Base-by-base conservation (phyloP, 345 rosid genomes). In the Ricinus communis region DNA sequence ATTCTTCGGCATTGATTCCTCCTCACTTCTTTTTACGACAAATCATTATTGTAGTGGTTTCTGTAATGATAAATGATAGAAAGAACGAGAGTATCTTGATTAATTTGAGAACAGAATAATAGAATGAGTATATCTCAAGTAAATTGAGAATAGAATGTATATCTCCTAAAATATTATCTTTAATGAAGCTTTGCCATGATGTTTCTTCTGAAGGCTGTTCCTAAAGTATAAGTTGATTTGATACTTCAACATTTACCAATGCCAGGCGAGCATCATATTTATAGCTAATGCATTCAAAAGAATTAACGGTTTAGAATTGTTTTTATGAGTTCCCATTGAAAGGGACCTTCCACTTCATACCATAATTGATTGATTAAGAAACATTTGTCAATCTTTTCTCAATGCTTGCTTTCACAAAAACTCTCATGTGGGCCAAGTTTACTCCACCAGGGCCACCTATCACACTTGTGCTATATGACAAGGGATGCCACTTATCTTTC, bases 181-280 rank as follows among this genome's bases (percentile, higher is more conserved):
- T 52, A 30, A 38, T 22, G 49, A 66, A 31, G 70, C 47, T 66
- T 68, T 41, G 14, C 3, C 31, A 24, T 25, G 22, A 43, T 24
- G 67, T 63, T 63, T 63, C 53, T 63, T 62, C 36, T 0, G 1
- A 63, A 63, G 52, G 45, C 22, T 45, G 53, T 45, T 63, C 36
- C 67, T 63, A 63, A 63, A 25, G 31, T 16, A 24, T 41, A 63
- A 45, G 5, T 63, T 43, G 67, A 45, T 38, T 45, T 43, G 21
- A 22, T 62, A 21, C 15, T 60, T 24, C 7, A 15, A 15, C 9
- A 22, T 63, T 63, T 15, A 63, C 22, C 9, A 45, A 25, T 24
- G 18, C 57, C 36, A 15, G 16, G 50, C 45, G 30, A 19, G 36
- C 22, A 60, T 9, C 41, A 18, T 58, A 25, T 31, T 30, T 10